Evolutionary conservation across 495 filamentous ascomycete genomes (phyloP).

Genomic region (Aspergillus coremiiformis): DNA sequence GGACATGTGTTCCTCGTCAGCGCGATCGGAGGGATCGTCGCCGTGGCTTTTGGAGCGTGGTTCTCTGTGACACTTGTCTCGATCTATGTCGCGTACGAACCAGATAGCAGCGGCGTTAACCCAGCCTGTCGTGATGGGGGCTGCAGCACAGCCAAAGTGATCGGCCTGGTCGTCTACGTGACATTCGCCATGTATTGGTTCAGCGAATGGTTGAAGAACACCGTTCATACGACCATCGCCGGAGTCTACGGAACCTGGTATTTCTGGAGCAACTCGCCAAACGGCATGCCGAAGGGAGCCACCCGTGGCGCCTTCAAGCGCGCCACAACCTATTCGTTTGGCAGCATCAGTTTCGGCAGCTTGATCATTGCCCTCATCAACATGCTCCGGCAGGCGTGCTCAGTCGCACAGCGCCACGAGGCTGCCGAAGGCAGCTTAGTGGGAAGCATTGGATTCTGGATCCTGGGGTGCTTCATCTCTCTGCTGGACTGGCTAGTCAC

Average conservation of each 20-base stretch:
- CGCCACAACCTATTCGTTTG: slow-evolving; percentile 82
- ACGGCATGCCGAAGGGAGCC: slow-evolving; percentile 60
- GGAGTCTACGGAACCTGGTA: slow-evolving; percentile 94
- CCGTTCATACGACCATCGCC: slow-evolving; percentile 77
- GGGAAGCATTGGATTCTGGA: slow-evolving; percentile 58
- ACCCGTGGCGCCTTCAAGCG: slow-evolving; percentile 69
- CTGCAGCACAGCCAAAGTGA: slow-evolving; percentile 71
- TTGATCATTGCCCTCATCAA: slow-evolving; percentile 84
- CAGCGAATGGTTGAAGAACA: slow-evolving; percentile 86
- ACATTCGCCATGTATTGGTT: slow-evolving; percentile 92
- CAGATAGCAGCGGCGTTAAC: slow-evolving; percentile 38
- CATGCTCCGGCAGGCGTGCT: slow-evolving; percentile 67
- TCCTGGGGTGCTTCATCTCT: slow-evolving; percentile 66
- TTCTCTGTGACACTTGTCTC: slow-evolving; percentile 53
- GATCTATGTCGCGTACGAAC: slow-evolving; percentile 76
- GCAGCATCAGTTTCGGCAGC: slow-evolving; percentile 80
- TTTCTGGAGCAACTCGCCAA: slow-evolving; percentile 58
- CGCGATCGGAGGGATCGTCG: slow-evolving; percentile 66
- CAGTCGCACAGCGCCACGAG: slow-evolving; percentile 59
- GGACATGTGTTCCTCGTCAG: slow-evolving; percentile 85
- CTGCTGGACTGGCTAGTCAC: slow-evolving; percentile 79
- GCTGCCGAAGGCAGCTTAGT: slow-evolving; percentile 61
- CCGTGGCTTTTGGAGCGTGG: slow-evolving; percentile 64
- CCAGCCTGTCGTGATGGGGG: slow-evolving; percentile 58
- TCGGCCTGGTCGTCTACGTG: slow-evolving; percentile 75